A percentile compares a stretch with the other conserved stretches of the same genome.
Conservation (phyloP, 1,139 yeast genomes). For the Blastobotrys apis region DNA sequence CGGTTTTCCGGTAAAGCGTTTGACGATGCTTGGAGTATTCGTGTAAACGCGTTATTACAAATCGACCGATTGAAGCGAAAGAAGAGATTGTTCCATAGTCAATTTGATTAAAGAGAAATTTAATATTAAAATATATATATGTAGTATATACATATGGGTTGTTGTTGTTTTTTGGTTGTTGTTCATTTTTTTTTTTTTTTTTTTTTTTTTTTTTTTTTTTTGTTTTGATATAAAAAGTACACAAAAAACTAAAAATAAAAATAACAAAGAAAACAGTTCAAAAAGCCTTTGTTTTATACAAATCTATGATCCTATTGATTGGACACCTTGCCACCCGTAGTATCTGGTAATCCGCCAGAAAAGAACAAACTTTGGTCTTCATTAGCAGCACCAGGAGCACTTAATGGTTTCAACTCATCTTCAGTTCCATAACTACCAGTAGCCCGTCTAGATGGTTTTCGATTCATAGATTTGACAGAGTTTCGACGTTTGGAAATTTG, state of each 20-base stretch:
- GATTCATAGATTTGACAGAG: conserved; percentile 25
- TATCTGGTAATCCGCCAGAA: conserved; percentile 35
- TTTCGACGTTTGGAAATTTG: conserved; percentile 30
- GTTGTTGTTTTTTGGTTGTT: too few relatives aligned
- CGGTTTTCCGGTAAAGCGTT: conserved; percentile 71
- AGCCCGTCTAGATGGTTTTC: conserved; percentile 28
- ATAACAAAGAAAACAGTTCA: background rate
- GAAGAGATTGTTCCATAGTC: conserved; percentile 21
- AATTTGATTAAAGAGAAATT: conserved; percentile 22
- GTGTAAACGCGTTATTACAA: conserved; percentile 38
- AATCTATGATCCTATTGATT: background rate
- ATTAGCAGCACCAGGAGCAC: conserved; percentile 15
- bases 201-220: background rate
- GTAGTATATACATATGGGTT: too few relatives aligned
- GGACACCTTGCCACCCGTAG: conserved; percentile 29
- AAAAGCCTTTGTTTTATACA: background rate
- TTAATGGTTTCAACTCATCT: conserved; percentile 30
- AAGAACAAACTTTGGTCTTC: conserved; percentile 29
- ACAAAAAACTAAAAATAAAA: background rate
- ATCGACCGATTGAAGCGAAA: conserved; percentile 40
- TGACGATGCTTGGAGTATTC: conserved; percentile 52
- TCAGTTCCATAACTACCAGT: conserved; percentile 36
- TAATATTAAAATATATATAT: too few relatives aligned
- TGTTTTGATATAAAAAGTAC: background rate
- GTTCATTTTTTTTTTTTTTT: too few relatives aligned